Conservation (phyloP, 495 filamentous ascomycete species). For the Delitschia confertaspora region DNA sequence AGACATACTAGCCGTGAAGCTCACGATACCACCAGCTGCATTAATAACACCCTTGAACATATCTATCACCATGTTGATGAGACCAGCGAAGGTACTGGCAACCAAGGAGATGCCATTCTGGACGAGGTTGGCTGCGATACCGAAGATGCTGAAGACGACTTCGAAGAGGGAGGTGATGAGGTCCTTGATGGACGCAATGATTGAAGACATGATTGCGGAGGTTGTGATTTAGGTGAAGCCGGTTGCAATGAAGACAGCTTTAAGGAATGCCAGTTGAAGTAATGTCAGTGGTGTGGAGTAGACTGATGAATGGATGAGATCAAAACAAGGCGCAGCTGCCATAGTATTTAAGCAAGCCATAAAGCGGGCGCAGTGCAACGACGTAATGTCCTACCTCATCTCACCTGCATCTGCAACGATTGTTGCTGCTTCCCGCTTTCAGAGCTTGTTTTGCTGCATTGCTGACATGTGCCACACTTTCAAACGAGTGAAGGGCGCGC, state of each 20-base stretch:
- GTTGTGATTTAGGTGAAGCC: neutral
- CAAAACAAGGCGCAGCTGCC: too few species aligned
- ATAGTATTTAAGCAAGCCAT: too few species aligned
- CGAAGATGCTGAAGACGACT: constrained; percentile 20
- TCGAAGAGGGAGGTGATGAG: constrained; percentile 23
- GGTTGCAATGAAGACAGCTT: neutral
- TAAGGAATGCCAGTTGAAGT: too few species aligned
- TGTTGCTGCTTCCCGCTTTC: too few species aligned
- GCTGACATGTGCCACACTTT: too few species aligned
- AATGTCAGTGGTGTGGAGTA: too few species aligned
- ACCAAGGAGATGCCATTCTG: constrained; percentile 13
- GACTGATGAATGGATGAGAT: too few species aligned
- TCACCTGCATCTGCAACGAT: too few species aligned
- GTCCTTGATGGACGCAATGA: constrained; percentile 21
- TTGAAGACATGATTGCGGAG: constrained; percentile 16
- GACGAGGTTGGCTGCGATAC: constrained; percentile 18
- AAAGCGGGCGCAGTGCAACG: too few species aligned
- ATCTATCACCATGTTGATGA: constrained; percentile 15
- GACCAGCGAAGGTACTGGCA: constrained; percentile 4
- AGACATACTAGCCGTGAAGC: constrained; percentile 19
- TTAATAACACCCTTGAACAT: constrained; percentile 20
- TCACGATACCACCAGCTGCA: constrained; percentile 13
- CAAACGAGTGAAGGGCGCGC: too few species aligned
- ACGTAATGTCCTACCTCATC: too few species aligned
- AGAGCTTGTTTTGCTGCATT: too few species aligned